Base-by-base conservation (phyloP, 768 basidiomycete genomes). In the Russula compacta region DNA sequence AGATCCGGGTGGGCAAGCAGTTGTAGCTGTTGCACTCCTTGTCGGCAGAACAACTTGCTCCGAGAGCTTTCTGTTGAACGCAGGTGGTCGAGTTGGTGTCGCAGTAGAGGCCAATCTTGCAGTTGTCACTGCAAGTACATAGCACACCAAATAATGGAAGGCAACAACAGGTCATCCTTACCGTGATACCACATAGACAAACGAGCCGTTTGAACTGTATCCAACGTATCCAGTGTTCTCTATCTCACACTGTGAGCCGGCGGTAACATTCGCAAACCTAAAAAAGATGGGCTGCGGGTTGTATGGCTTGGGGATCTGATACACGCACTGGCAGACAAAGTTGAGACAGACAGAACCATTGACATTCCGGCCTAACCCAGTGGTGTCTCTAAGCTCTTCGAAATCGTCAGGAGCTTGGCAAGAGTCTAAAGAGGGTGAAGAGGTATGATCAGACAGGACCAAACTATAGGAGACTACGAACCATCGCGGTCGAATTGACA, bases 401-500 rank as follows among this genome's bases (percentile, higher is more conserved):
- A 74, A 81, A 69, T 92, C 86, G 5, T 83, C 79, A 6, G 91
- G 89, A 0, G 76, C 76, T 67, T 79, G 76, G 68, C 92, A 94
- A 73, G 92, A 79, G 67, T 95, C 93, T 94, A 60, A 11, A 55
- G 12, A 21, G 50, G 47, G 59, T 43, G 33, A 47, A 40, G 63
- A 39, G 29, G 8, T 19, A 33, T 44, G 17, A 38, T 38, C 56
- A 35, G 24, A 50, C 56, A 55, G 43, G 44, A 44, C 49, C 29
- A 21, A 61, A 38, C 4, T 50, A 48, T 42, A 49, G 15, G 15
- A 52, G 19, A 50, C 39, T 7, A 68, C 78, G 57, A 61, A 89
- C 92, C 90, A 72, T 94, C 92, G 56, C 92, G 84, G 69, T 93
- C 88, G 61, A 94, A 81, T 72, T 94, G 91, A 74, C 92, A 94